Evolutionary conservation across 768 basidiomycete genomes (phyloP), one percentile per base, ranked within the genome.

Genomic region (Coprinopsis sp.): DNA sequence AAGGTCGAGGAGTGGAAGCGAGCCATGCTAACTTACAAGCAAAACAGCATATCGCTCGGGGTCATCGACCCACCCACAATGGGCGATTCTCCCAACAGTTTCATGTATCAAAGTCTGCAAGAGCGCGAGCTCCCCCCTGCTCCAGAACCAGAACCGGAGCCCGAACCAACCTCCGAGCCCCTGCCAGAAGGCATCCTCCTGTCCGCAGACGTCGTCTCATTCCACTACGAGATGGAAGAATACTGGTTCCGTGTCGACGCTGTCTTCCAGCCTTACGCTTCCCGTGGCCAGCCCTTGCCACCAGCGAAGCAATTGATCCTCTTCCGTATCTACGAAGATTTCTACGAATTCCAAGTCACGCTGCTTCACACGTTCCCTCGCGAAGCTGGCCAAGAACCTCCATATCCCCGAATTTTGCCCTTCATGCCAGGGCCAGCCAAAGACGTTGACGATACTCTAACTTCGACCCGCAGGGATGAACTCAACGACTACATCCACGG

Each of bases 1-100:
- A 86, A 82, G 53, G 94, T 99, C n/a, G 96, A 99, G 63, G 94
- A 97, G 50, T 99, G 96, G 96, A 98, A 98, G 65, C 84, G 84
- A 57, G 87, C 91, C 18, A 90, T 97, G 77, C 78, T 93, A 46
- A 86, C 76, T 55, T 99, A 99, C 73, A 98, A 98, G 66, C 90
- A 92, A 54, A 91, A 85, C 63, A 91, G 90, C 63, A 99, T 99
- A 61, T 78, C 94, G 5, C 78, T 99, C 14, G 96, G 96, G 33
- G 86, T 91, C 36, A 80, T 98, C 58, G 95, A 98, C 49, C 56
- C 71, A 28, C 59, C 73, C 25, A 61, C 59, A 42, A 64, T 71
- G 19, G 58, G 65, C n/a, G 66, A 75, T 0, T 67, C 74, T 23
- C 58, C 70, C 36, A 66, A 71, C 52, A 72, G 67, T 56, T 74